A percentile compares a stretch with the other conserved stretches of the same genome.
Evolutionary conservation across 129 eudicot genomes (phyloP).

Genomic region (Deinandra increscens): DNA sequence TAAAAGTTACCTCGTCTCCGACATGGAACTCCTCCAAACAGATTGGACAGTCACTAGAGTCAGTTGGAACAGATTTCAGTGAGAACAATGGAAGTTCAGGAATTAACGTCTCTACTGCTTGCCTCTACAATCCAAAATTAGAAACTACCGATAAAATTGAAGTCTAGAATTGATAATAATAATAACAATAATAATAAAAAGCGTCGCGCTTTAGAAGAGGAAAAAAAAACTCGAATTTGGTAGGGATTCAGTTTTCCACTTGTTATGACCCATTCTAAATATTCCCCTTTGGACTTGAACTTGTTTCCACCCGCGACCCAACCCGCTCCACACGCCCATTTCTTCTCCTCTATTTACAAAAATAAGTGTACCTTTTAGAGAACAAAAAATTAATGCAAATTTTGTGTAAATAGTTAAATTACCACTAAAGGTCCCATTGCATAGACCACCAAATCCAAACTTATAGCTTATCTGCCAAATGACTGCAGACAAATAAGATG

Average conservation of each 20-base stretch:
- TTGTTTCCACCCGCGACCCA: neutral
- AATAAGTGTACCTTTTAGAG: neutral
- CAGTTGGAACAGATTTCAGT: constrained; percentile 95
- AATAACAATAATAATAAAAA: no score
- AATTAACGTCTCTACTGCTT: constrained; percentile 83
- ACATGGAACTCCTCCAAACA: constrained; percentile 94
- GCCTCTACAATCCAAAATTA: constrained; percentile 55
- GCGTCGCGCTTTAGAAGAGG: neutral
- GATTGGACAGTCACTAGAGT: constrained; percentile 97
- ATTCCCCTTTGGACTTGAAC: neutral
- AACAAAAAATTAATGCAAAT: neutral
- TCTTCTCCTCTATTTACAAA: neutral
- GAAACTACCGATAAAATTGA: neutral
- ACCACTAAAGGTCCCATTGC: neutral
- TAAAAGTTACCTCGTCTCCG: constrained; percentile 74
- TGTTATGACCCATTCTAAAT: neutral
- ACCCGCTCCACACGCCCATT: neutral
- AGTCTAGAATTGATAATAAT: no score
- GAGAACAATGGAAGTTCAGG: constrained; percentile 86
- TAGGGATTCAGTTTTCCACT: neutral
- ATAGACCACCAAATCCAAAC: neutral
- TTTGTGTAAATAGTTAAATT: neutral
- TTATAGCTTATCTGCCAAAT: neutral
- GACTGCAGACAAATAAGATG: constrained; percentile 1
- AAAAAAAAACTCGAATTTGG: neutral